Base-by-base conservation (phyloP, 306 rosid species). In the Lotus japonicus region DNA sequence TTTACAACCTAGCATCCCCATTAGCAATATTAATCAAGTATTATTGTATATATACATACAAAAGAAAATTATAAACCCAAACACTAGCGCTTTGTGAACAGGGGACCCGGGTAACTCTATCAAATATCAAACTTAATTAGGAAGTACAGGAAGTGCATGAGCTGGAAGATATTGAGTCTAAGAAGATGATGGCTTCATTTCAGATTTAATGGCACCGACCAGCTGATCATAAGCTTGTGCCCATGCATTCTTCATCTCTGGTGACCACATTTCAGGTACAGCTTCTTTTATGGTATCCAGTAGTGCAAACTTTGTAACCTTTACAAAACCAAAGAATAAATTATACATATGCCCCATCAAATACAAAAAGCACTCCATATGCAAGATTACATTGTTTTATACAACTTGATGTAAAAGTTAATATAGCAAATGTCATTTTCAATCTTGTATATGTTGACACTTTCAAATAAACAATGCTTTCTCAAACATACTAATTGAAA, bases 231-330 rank as follows among this genome's bases (percentile, higher is more conserved):
- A 91, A 73, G 96, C 97, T 74, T 80, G 85, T 69, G 79, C 89
- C 96, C 97, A 91, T 46, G 97, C 97, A 53, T 73, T 70, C 80
- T 83, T 91, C 96, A 86, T 85, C 36, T 71, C 87, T 1, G 79
- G 77, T 11, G 87, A 86, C 97, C 97, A 91, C 78, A 83, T 86
- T 50, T 91, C 91, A 23, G 89, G 85, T 0, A 88, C 89, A 42
- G 91, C 94, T 63, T 82, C 91, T 64, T 85, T 86, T 68, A 91
- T 85, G 2, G 82, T 86, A 52, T 91, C 94, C 78, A 91, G 44
- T 43, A 91, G 84, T 49, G 97, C 96, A 49, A 62, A 91, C 33
- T 74, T 91, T 21, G 81, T 58, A 4, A 91, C 97, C 97, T 91
- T 21, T 1, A 36, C 35, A 49, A 39, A 68, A 43, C 10, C 4